Evolutionary conservation across 192 early-diverging fungal species (phyloP).

Genomic region (Backusella parvicylindrica): DNA sequence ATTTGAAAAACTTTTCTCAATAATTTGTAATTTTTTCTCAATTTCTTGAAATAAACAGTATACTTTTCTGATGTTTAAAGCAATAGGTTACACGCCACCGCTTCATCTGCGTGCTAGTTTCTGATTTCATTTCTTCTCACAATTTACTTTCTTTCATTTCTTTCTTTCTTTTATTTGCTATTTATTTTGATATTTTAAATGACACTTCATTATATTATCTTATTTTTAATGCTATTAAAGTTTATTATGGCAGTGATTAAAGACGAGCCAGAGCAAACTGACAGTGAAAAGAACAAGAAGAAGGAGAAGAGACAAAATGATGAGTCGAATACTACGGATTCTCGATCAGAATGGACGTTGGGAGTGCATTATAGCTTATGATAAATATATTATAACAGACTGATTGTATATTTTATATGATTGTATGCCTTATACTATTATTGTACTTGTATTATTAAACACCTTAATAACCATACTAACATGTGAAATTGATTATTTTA

Average conservation of each 20-base stretch:
- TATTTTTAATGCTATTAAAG: not conserved
- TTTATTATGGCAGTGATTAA: not conserved
- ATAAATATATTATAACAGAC: too few relatives aligned
- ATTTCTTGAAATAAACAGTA: too few relatives aligned
- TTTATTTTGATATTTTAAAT: not conserved
- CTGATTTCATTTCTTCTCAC: not conserved
- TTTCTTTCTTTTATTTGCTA: not conserved
- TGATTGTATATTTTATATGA: too few relatives aligned
- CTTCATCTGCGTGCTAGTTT: not conserved
- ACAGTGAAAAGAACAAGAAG: not conserved
- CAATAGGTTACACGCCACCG: not conserved
- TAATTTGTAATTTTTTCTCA: too few relatives aligned
- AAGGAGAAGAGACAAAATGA: not conserved
- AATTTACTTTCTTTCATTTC: not conserved
- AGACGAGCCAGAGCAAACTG: not conserved
- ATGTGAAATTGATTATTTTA: too few relatives aligned
- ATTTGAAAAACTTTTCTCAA: too few relatives aligned
- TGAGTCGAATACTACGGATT: not conserved
- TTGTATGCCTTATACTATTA: too few relatives aligned
- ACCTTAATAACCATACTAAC: too few relatives aligned
- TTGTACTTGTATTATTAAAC: too few relatives aligned
- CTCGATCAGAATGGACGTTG: not conserved
- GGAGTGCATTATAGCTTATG: not conserved
- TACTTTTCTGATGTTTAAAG: too few relatives aligned
- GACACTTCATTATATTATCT: not conserved